Base-by-base conservation (phyloP, 2,329 filamentous ascomycete species). In the Talaromyces funiculosus region DNA sequence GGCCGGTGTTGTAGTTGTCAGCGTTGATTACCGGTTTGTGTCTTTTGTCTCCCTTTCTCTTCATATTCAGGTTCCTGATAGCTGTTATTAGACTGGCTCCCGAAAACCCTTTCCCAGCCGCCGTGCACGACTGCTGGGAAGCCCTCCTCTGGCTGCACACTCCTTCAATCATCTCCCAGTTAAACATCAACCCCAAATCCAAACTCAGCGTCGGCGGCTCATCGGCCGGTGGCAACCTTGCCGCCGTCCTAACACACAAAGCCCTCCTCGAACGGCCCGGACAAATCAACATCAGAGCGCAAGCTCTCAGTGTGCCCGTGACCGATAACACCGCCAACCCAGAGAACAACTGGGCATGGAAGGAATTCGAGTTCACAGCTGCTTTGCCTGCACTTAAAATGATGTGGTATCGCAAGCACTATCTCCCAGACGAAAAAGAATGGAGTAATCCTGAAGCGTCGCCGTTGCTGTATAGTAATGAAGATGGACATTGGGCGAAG, bases 391-490 rank as follows among this genome's bases (percentile, higher is more conserved):
- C 82, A 0, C 72, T 72, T 3, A 85, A 85, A 69, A 86, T 86
- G 83, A 67, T 82, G 53, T 86, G 84, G 83, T 86, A 84, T 66
- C 75, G 83, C n/a, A 67, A 77, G 18, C 80, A 83, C 67, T 86
- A 85, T 69, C 75, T 86, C 1, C 82, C 82, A 0, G 71, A 80
- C 43, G 60, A 73, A 24, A 67, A 66, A 1, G 76, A 79, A 57
- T 79, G 81, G 77, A 65, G 67, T 2, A 72, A 82, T 35, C 79
- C 80, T 0, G 82, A 85, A 67, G 81, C 83, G 0, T 84, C 80
- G 51, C 81, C 82, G 2, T 67, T 85, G 53, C 74, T 85, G 20
- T 83, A 81, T 70, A 29, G 68, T 1, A 78, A 77, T 1, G 77
- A 81, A 20, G 61, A 62, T 18, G 53, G 57, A 1, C 57, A 62